Base-by-base conservation (phyloP, 768 basidiomycete genomes). In the Udeniomyces megalosporus region DNA sequence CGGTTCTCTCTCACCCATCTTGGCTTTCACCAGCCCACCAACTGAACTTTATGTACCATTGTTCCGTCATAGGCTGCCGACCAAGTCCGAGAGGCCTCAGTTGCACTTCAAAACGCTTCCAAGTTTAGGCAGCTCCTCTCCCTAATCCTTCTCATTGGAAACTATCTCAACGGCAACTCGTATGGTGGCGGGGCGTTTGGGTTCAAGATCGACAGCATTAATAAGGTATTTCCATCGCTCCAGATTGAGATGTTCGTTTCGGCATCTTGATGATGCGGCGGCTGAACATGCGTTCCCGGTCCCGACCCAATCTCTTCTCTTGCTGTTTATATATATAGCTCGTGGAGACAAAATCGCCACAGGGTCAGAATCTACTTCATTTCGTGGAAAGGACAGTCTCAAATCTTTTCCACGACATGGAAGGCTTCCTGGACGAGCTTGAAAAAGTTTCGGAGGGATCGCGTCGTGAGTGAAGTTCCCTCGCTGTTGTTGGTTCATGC, bases 91-190 rank as follows among this genome's bases (percentile, higher is more conserved):
- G 83, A 86, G 47, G 93, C 92, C 45, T 86, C 89, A 22, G 77
- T 84, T 52, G 79, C 84, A 22, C 76, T 97, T 28, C 78, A 88
- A 44, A 77, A 84, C 56, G 91, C 93, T n/a, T 82, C 80, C 68
- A 77, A 80, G 46, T 95, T 99, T 77, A 90, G 90, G 69, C 85
- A 92, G 71, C 76, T 97, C 32, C 80, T 96, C 56, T 90, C 82
- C 66, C 80, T 99, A 46, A 95, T 97, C 67, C 82, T 99, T 15
- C 79, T 92, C 68, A 82, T 99, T 67, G 93, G 93, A 47, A 99
- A 99, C 72, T 99, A 90, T 73, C 91, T 97, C 84, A 99, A 99
- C 71, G 89, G 91, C 6, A 85, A 89, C 58, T 90, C 92, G 58
- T 80, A 89, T 69, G 95, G 93, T 72, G 93, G 93, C 60, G 92